These are phyloP conservation scores for Epichloe hybrida DNA, from an alignment of 2,329 filamentous ascomycete genomes.

Conservation along the genomic window DNA sequence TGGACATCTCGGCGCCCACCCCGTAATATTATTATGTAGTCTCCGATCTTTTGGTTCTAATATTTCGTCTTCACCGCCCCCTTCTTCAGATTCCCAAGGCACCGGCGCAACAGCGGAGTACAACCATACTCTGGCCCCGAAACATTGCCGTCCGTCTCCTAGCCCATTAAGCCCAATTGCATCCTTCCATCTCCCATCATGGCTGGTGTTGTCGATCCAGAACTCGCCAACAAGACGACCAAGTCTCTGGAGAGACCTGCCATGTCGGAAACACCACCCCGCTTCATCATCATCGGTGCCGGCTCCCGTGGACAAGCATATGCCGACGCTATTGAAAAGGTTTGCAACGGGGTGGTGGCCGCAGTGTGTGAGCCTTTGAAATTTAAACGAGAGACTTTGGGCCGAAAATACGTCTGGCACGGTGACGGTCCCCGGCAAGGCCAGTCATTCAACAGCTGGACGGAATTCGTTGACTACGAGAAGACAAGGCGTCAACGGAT, in stretches of 20 bases:
- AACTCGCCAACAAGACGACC: constrained; percentile 11
- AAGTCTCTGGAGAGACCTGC: constrained; percentile 26
- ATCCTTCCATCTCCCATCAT: constrained; percentile 5
- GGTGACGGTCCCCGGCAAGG: constrained; percentile 35
- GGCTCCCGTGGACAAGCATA: constrained; percentile 69
- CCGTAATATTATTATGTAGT: no score
- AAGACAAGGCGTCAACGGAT: constrained; percentile 40
- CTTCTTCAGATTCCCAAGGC: no score
- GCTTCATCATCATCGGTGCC: constrained; percentile 69
- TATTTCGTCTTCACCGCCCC: not conserved
- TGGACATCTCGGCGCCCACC: no score
- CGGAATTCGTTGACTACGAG: constrained; percentile 64
- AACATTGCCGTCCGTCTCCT: no score
- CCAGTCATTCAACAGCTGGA: constrained; percentile 62
- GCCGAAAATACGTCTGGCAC: constrained; percentile 61
- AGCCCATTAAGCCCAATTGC: not conserved
- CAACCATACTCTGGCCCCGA: no score
- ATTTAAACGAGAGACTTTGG: constrained; percentile 64
- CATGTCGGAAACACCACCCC: constrained; percentile 38
- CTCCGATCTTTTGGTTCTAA: not conserved
- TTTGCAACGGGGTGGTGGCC: constrained; percentile 53
- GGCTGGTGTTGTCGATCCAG: constrained; percentile 12
- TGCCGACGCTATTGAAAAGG: constrained; percentile 50
- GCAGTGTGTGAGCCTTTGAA: constrained; percentile 70
- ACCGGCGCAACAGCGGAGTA: no score